Conservation (phyloP, 192 early-diverging fungal genomes). For the Mycoemilia scoparia region DNA sequence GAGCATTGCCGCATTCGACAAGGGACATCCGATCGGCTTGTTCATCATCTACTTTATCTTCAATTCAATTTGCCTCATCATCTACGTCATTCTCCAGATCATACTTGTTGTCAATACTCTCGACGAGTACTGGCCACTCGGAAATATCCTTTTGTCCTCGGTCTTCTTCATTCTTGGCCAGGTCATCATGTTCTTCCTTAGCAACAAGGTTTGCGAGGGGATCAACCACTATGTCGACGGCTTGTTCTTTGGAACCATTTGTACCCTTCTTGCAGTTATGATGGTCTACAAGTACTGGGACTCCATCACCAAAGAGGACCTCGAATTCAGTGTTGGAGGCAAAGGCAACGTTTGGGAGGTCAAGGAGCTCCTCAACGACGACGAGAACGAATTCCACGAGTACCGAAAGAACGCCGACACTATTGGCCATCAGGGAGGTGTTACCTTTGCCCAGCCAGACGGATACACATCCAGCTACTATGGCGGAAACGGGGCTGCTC, state of each 20-base stretch:
- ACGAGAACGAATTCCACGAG: slow-evolving; percentile 29
- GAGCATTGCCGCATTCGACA: slow-evolving; percentile 38
- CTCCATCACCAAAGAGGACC: slow-evolving; percentile 94
- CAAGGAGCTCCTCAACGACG: slow-evolving; percentile 41
- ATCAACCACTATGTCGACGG: slow-evolving; percentile 95
- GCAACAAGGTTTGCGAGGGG: slow-evolving; percentile 60
- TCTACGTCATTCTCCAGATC: slow-evolving; percentile 82
- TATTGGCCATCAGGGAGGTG: slow-evolving; percentile 21
- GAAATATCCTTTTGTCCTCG: slow-evolving; percentile 78
- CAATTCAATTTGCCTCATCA: slow-evolving; percentile 55
- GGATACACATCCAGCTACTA: slow-evolving; percentile 21
- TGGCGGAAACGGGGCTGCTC: no score
- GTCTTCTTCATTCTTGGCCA: slow-evolving; percentile 76
- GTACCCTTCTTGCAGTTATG: slow-evolving; percentile 84
- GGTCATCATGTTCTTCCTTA: slow-evolving; percentile 66
- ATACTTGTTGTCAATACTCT: slow-evolving; percentile 86
- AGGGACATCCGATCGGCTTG: slow-evolving; percentile 45
- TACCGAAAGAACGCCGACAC: slow-evolving; percentile 28
- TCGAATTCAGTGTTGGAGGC: slow-evolving; percentile 72
- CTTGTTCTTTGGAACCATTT: slow-evolving; percentile 87
- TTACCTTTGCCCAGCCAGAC: slow-evolving; percentile 29
- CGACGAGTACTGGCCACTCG: slow-evolving; percentile 91
- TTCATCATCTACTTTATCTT: slow-evolving; percentile 82
- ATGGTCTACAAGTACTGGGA: slow-evolving; percentile 99
- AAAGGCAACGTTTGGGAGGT: slow-evolving; percentile 70